phyloP scores from a whole-genome alignment of 2,329 filamentous ascomycete species.

The Sporothrix dimorphospora region DNA sequence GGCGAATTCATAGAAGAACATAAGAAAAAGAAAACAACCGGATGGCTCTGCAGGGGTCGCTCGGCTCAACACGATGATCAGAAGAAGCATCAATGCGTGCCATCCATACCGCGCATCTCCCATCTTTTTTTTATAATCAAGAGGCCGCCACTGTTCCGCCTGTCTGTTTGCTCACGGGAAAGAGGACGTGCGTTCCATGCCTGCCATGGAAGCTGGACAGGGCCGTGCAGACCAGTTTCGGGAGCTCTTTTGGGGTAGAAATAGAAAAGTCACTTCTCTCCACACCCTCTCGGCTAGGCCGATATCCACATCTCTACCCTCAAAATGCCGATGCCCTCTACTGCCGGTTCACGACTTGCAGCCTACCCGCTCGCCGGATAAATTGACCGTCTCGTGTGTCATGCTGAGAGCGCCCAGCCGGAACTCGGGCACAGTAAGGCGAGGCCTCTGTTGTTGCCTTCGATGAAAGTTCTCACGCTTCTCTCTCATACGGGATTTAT shows the following conservation, averaged over 20 bases:
- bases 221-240: background rate
- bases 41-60: background rate
- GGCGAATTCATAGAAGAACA: background rate
- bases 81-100: slow-evolving; percentile 12
- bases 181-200: slow-evolving; percentile 7
- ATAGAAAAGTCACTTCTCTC: background rate
- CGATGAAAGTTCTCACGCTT: too few species aligned
- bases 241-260: background rate
- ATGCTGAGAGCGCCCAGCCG: background rate
- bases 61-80: slow-evolving; percentile 17
- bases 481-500: background rate
- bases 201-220: background rate
- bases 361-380: slow-evolving; percentile 7
- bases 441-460: background rate
- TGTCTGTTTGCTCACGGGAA: background rate
- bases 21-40: slow-evolving; percentile 11
- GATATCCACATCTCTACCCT: background rate
- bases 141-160: background rate
- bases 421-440: slow-evolving; percentile 3
- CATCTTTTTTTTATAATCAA: background rate
- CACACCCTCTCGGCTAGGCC: background rate
- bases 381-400: slow-evolving; percentile 21
- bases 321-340: background rate
- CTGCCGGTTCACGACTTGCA: background rate
- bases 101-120: slow-evolving; percentile 18